phyloP scores from a whole-genome alignment of 2,329 filamentous ascomycete genomes.

The Orbilia quercus region DNA sequence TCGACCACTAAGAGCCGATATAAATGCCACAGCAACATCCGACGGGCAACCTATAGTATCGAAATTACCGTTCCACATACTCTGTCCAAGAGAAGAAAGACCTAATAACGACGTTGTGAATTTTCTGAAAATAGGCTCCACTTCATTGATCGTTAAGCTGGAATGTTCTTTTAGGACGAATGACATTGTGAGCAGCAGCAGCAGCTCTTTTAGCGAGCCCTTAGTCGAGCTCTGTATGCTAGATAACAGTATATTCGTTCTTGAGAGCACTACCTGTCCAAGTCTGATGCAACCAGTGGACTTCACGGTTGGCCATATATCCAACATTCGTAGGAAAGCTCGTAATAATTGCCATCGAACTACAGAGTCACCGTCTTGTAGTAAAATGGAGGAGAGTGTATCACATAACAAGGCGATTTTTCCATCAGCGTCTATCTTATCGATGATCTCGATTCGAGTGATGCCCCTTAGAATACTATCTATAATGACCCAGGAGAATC shows the following conservation, averaged over 20 bases:
- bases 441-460: constrained; percentile 44
- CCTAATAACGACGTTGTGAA: neutral
- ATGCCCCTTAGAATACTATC: constrained; percentile 42
- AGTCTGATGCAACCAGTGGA: constrained; percentile 2
- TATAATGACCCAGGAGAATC: constrained; percentile 23
- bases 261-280: constrained; percentile 3
- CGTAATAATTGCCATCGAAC: constrained; percentile 31
- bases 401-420: constrained; percentile 14
- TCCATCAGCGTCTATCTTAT: constrained; percentile 24
- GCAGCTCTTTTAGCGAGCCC: constrained; percentile 23
- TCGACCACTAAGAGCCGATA: constrained; percentile 4
- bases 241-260: constrained; percentile 10
- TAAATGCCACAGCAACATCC: constrained; percentile 1
- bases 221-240: neutral
- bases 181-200: constrained; percentile 15
- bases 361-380: neutral
- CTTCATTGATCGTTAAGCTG: constrained; percentile 15
- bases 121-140: constrained; percentile 20
- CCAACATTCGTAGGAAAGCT: constrained; percentile 22
- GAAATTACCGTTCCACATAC: constrained; percentile 34
- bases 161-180: constrained; percentile 30
- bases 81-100: neutral
- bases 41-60: constrained; percentile 15
- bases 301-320: constrained; percentile 33
- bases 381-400: neutral